Percentiles rank a stretch among this genome's conserved stretches.
Conservation (phyloP, 2,329 filamentous ascomycete genomes). For the Arthrobotrys entomopaga region DNA sequence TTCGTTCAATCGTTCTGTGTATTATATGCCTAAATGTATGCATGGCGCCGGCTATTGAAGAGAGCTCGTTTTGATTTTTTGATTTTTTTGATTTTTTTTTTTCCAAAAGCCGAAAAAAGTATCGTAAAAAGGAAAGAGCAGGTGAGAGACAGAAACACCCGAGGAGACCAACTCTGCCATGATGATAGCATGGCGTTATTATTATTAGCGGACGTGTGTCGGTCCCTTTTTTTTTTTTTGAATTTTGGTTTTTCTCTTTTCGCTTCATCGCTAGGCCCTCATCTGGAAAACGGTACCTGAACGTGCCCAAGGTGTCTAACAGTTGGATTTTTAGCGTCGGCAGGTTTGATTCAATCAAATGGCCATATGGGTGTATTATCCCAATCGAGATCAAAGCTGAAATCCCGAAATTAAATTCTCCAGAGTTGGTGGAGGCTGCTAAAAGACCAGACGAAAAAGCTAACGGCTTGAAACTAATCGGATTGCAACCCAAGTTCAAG, state of each 20-base stretch:
- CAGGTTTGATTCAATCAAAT: constrained; percentile 1
- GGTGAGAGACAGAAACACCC: constrained; percentile 18
- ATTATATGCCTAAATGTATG: constrained; percentile 14
- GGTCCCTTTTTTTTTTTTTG: no score
- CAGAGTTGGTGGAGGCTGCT: no score
- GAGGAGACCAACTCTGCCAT: constrained; percentile 8
- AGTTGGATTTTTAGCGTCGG: constrained; percentile 27
- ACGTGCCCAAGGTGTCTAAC: constrained; percentile 27
- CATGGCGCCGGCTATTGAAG: constrained; percentile 15
- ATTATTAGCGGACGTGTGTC: constrained; percentile 7
- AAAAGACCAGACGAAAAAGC: constrained; percentile 4
- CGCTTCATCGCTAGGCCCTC: background rate
- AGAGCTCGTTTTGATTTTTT: constrained; percentile 9
- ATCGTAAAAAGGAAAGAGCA: constrained; percentile 33
- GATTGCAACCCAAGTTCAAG: constrained; percentile 3
- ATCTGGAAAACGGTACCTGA: constrained; percentile 43
- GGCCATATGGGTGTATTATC: background rate
- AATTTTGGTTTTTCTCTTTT: background rate
- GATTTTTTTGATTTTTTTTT: no score
- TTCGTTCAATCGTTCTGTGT: background rate
- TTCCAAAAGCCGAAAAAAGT: constrained; percentile 15
- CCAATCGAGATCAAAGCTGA: constrained; percentile 2
- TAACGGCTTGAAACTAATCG: constrained; percentile 11
- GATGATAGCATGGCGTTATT: constrained; percentile 40
- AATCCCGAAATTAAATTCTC: background rate